A percentile compares a stretch with the other conserved stretches of the same genome.
Conservation (phyloP, 2,329 filamentous ascomycete genomes). For the Pseudogymnoascus sp. region DNA sequence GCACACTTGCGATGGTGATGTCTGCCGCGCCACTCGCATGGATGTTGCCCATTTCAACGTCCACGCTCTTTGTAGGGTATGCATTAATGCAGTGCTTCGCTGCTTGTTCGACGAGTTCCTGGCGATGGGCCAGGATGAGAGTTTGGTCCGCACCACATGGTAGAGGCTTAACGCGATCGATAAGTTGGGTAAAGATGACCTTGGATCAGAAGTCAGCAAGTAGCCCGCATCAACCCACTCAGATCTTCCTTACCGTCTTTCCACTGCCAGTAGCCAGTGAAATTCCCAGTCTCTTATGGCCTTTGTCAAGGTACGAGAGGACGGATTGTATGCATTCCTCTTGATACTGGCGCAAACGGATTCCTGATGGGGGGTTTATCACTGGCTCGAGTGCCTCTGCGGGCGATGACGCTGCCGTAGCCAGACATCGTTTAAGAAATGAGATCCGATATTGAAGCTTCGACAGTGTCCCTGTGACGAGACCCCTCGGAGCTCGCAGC, state of each 20-base stretch:
- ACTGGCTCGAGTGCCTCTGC: not conserved
- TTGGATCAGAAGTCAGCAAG: constrained; percentile 28
- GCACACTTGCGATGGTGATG: constrained; percentile 87
- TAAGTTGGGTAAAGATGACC: constrained; percentile 95
- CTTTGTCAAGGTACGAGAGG: constrained; percentile 56
- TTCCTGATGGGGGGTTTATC: constrained; percentile 13
- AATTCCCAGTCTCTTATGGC: constrained; percentile 72
- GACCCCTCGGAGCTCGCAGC: not conserved
- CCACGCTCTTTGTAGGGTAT: constrained; percentile 73
- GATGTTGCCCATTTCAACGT: constrained; percentile 81
- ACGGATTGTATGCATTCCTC: constrained; percentile 86
- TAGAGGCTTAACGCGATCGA: constrained; percentile 60
- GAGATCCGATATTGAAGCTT: not conserved
- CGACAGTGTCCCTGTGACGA: not conserved
- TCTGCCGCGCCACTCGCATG: constrained; percentile 75
- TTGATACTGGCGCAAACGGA: constrained; percentile 74
- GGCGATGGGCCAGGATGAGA: constrained; percentile 83
- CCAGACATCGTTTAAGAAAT: not conserved
- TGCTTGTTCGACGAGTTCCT: constrained; percentile 91
- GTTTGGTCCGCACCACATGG: constrained; percentile 60
- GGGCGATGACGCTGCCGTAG: not conserved
- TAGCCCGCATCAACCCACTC: not conserved
- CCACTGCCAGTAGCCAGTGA: constrained; percentile 83
- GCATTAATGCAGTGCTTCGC: constrained; percentile 71
- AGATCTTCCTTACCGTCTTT: constrained; percentile 58